Percentiles rank a stretch among this genome's conserved stretches.
These are phyloP conservation scores for Kitagawia praeruptora DNA, from an alignment of 129 eudicot species.

Conservation along the genomic window DNA sequence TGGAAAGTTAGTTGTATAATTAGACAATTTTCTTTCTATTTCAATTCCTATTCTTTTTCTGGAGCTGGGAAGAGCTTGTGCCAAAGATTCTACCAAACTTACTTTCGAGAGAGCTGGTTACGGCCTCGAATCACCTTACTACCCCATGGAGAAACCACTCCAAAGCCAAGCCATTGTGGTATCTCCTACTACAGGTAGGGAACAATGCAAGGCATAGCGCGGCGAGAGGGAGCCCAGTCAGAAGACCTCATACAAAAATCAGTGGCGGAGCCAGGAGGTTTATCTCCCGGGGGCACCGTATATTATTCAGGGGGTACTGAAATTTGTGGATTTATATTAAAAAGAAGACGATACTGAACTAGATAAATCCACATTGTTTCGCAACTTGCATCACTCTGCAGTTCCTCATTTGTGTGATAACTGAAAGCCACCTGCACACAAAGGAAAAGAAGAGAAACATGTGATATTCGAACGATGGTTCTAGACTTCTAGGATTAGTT, in stretches of 20 bases:
- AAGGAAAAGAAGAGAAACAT: not conserved
- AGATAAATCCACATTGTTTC: not conserved
- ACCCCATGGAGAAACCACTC: not conserved
- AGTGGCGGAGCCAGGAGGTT: no score
- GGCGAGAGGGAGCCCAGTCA: not conserved
- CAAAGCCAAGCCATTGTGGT: not conserved
- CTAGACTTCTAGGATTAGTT: not conserved
- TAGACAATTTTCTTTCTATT: not conserved
- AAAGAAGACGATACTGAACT: not conserved
- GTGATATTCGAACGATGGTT: not conserved
- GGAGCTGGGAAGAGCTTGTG: not conserved
- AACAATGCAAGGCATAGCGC: not conserved
- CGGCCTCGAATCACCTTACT: not conserved
- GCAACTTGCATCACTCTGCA: not conserved
- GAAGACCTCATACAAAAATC: not conserved
- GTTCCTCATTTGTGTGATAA: not conserved
- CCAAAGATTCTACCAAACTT: not conserved
- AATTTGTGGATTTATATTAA: not conserved
- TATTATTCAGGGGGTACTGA: no score
- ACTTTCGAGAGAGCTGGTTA: not conserved
- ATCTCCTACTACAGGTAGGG: not conserved
- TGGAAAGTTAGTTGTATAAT: not conserved
- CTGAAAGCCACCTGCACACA: not conserved
- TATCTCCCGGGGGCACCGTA: no score
- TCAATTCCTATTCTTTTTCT: not conserved